Evolutionary conservation across 1,284 basidiomycete species (phyloP).

Genomic region (Hymenochaete sp.): DNA sequence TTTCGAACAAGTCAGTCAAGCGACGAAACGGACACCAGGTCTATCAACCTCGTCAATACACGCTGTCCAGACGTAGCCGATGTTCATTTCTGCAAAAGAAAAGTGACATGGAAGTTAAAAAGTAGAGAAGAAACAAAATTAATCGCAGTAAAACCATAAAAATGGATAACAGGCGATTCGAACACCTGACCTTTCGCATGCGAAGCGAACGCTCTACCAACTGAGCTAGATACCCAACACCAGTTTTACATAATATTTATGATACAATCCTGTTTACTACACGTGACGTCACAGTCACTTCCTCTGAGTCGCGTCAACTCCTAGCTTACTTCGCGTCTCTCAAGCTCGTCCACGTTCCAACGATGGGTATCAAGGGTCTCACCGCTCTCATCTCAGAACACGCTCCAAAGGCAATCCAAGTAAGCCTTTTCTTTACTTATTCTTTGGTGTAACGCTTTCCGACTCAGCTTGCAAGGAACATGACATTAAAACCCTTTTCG

Average conservation of each 20-base stretch:
- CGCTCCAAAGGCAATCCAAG: slow-evolving; percentile 76
- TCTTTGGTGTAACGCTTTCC: neutral
- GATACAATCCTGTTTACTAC: no score
- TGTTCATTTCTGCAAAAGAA: no score
- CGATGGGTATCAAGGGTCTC: slow-evolving; percentile 88
- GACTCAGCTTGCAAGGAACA: slow-evolving; percentile 47
- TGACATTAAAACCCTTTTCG: slow-evolving; percentile 95
- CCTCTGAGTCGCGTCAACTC: neutral
- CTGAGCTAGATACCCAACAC: slow-evolving; percentile 5
- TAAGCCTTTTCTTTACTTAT: slow-evolving; percentile 19
- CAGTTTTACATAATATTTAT: no score
- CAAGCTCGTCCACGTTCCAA: no score
- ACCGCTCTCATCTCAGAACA: slow-evolving; percentile 85
- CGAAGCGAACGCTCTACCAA: slow-evolving; percentile 7
- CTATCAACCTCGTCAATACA: no score
- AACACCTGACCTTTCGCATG: slow-evolving; percentile 6
- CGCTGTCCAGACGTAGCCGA: no score
- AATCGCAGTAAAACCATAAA: neutral
- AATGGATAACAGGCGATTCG: slow-evolving; percentile 2
- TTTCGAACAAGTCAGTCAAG: no score
- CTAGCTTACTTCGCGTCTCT: neutral
- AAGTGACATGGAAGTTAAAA: no score
- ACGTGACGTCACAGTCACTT: neutral
- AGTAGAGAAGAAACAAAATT: neutral
- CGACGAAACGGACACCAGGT: no score